Conservation (phyloP, 2,329 filamentous ascomycete species). For the Pleurostoma richardsiae region DNA sequence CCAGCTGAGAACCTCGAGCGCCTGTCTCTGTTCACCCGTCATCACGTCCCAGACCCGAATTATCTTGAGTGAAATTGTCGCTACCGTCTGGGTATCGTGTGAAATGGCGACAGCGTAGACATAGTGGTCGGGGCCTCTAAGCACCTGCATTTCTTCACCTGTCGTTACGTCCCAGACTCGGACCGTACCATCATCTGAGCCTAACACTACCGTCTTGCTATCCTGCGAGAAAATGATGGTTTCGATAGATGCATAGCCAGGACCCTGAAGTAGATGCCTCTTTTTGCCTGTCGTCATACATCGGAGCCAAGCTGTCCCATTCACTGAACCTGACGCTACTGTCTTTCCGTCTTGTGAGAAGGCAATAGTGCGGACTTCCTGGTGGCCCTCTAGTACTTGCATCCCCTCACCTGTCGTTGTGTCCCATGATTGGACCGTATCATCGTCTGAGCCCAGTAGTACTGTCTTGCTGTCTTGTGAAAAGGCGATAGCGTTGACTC, state of each 20-base stretch:
- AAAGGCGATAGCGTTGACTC: conserved; percentile 1
- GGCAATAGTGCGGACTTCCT: conserved; percentile 5
- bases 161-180: conserved; percentile 4
- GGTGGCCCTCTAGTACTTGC: neutral
- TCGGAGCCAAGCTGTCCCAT: conserved; percentile 1
- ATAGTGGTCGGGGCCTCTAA: neutral
- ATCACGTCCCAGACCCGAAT: neutral
- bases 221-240: conserved; percentile 9
- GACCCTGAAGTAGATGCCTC: neutral
- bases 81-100: neutral
- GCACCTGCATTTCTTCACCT: neutral
- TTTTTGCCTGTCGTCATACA: conserved; percentile 1
- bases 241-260: neutral
- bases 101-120: neutral
- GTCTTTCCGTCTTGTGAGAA: conserved; percentile 6
- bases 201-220: neutral
- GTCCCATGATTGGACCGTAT: conserved; percentile 3
- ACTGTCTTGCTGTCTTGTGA: conserved; percentile 1
- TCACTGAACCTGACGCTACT: neutral
- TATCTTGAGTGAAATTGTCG: neutral
- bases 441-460: neutral
- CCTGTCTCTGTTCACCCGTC: conserved; percentile 8
- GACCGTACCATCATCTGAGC: neutral
- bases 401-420: neutral
- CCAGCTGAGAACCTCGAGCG: conserved; percentile 14